phyloP scores from a whole-genome alignment of 805 yeast species.

The Candida pini region DNA sequence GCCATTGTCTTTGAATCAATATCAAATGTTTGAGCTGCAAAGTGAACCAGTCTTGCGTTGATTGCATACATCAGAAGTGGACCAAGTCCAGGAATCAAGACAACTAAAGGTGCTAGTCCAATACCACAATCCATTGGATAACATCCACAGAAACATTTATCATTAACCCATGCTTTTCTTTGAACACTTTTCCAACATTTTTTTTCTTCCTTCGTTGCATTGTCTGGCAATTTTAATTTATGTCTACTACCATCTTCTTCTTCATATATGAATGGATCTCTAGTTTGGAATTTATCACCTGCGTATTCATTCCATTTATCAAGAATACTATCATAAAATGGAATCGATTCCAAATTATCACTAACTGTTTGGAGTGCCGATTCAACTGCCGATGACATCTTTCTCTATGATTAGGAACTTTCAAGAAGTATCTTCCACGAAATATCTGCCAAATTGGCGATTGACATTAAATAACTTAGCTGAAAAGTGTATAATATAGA shows the following conservation, averaged over 20 bases:
- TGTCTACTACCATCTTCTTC: slow-evolving; percentile 45
- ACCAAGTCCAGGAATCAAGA: slow-evolving; percentile 74
- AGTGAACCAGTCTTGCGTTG: slow-evolving; percentile 59
- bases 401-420: too few relatives aligned
- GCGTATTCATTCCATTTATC: slow-evolving; percentile 63
- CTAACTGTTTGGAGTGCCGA: slow-evolving; percentile 9
- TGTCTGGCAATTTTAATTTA: slow-evolving; percentile 55
- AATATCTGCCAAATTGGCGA: too few relatives aligned
- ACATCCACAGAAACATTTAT: slow-evolving; percentile 76
- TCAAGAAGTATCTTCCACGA: too few relatives aligned
- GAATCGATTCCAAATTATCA: slow-evolving; percentile 40
- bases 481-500: too few relatives aligned
- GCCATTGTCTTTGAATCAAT: slow-evolving; percentile 57
- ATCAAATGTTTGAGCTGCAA: slow-evolving; percentile 52
- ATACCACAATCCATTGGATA: slow-evolving; percentile 68
- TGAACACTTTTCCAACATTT: slow-evolving; percentile 71
- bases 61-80: slow-evolving; percentile 75
- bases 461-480: too few relatives aligned
- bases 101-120: slow-evolving; percentile 70
- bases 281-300: slow-evolving; percentile 56
- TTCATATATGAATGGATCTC: slow-evolving; percentile 59
- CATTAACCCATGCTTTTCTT: slow-evolving; percentile 81
- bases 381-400: slow-evolving; percentile 1
- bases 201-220: slow-evolving; percentile 52
- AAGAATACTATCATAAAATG: slow-evolving; percentile 52